Conservation (phyloP, 768 basidiomycete genomes). For the Russula vinacea region DNA sequence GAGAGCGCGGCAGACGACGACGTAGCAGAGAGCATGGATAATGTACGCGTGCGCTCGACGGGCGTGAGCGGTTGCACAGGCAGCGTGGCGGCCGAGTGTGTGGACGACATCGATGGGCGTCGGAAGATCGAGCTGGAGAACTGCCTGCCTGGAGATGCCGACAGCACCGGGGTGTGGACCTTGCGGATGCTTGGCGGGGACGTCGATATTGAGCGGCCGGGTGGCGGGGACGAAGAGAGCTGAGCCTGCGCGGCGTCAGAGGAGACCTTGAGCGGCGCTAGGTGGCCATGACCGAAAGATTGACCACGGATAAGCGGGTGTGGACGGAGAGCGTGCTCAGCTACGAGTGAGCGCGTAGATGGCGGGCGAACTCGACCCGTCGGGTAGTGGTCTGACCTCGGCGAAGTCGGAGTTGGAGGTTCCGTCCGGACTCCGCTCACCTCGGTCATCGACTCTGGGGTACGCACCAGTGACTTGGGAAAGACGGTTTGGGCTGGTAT, state of each 20-base stretch:
- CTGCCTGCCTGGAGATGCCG: slow-evolving; percentile 3
- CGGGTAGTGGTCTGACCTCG: slow-evolving; percentile 40
- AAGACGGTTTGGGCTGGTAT: slow-evolving; percentile 1
- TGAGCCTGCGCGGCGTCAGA: slow-evolving; percentile 47
- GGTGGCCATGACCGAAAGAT: slow-evolving; percentile 53
- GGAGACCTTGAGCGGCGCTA: slow-evolving; percentile 61
- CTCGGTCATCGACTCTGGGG: slow-evolving; percentile 9
- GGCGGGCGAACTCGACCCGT: slow-evolving; percentile 51
- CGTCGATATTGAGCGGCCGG: slow-evolving; percentile 31
- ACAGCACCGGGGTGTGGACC: slow-evolving; percentile 1
- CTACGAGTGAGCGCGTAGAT: slow-evolving; percentile 56
- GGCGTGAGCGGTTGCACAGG: slow-evolving; percentile 40
- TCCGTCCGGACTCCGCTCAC: slow-evolving; percentile 27
- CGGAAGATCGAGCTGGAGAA: slow-evolving; percentile 37
- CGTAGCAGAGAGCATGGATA: slow-evolving; percentile 34
- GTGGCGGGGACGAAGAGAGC: slow-evolving; percentile 39
- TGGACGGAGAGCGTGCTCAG: slow-evolving; percentile 50
- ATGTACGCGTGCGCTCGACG: slow-evolving; percentile 12
- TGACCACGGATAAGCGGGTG: slow-evolving; percentile 77
- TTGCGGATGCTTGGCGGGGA: slow-evolving; percentile 33
- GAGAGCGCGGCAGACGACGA: slow-evolving; percentile 36
- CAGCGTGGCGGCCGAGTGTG: slow-evolving; percentile 57
- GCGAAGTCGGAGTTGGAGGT: slow-evolving; percentile 38
- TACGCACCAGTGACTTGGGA: slow-evolving; percentile 1
- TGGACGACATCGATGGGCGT: slow-evolving; percentile 57